phyloP scores from a whole-genome alignment of 192 early-diverging fungal species.

The Linnemannia zychae region DNA sequence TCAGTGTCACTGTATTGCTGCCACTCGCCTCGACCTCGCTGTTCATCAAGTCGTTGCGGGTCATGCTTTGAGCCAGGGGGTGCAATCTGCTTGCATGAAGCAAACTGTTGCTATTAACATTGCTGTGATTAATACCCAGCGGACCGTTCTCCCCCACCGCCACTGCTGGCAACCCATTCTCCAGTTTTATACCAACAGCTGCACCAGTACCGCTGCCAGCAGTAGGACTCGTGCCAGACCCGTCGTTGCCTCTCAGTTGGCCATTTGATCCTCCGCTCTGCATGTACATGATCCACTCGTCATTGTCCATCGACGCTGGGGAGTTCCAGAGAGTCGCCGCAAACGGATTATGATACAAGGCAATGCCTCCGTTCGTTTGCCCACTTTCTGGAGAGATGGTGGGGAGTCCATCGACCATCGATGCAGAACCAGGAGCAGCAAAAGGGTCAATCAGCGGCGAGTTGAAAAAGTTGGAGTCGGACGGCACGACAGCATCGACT shows the following conservation, averaged over 20 bases:
- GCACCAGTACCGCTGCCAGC: neutral
- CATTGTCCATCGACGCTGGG: slow-evolving; percentile 41
- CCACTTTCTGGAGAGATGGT: neutral
- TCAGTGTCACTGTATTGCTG: neutral
- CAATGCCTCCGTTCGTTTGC: neutral
- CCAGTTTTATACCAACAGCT: neutral
- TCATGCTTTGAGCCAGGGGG: slow-evolving; percentile 43
- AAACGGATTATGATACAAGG: slow-evolving; percentile 46
- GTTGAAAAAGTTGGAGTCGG: slow-evolving; percentile 23
- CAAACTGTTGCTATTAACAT: neutral
- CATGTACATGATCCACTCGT: slow-evolving; percentile 54
- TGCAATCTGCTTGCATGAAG: slow-evolving; percentile 5
- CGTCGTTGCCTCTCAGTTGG: neutral
- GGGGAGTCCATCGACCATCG: slow-evolving; percentile 2
- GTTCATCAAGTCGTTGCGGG: slow-evolving; percentile 21
- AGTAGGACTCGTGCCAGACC: neutral
- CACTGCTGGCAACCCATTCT: slow-evolving; percentile 11
- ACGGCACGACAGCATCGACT: neutral
- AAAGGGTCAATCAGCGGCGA: slow-evolving; percentile 32
- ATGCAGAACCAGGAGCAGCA: slow-evolving; percentile 28
- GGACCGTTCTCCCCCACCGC: slow-evolving; percentile 33
- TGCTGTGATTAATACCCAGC: slow-evolving; percentile 1
- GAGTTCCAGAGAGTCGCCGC: slow-evolving; percentile 38
- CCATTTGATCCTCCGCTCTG: slow-evolving; percentile 27
- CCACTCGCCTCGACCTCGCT: neutral